A percentile compares a stretch with the other conserved stretches of the same genome.
Conservation (phyloP, 306 rosid genomes). For the Begonia loranthoides region DNA sequence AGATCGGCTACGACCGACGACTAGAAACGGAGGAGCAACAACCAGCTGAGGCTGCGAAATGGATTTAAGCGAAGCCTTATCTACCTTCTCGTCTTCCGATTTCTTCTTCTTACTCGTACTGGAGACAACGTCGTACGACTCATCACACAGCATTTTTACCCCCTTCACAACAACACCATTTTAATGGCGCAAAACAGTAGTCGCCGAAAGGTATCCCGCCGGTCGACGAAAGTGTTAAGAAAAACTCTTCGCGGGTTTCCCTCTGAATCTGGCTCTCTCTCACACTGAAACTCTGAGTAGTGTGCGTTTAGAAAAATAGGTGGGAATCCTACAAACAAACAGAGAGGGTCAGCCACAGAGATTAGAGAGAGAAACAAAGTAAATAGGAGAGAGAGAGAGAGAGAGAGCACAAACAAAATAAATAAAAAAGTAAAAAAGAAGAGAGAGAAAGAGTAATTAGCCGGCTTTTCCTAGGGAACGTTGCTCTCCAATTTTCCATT, state of each 20-base stretch:
- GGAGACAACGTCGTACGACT: constrained; percentile 21
- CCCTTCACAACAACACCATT: too few species aligned
- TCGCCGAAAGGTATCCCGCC: too few species aligned
- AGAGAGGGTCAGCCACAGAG: constrained; percentile 14
- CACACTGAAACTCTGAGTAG: constrained; percentile 7
- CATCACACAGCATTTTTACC: constrained; percentile 16
- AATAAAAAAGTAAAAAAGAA: not conserved
- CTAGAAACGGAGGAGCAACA: constrained; percentile 19
- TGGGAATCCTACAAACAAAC: constrained; percentile 39
- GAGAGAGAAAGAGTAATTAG: not conserved
- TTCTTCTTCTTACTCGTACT: constrained; percentile 32
- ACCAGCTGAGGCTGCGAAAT: constrained; percentile 14
- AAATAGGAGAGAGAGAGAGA: constrained; percentile 1
- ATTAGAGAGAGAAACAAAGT: constrained; percentile 10
- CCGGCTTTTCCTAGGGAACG: too few species aligned
- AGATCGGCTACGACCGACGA: constrained; percentile 38
- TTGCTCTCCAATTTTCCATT: too few species aligned
- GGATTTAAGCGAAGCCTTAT: constrained; percentile 7
- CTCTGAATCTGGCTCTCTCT: constrained; percentile 3
- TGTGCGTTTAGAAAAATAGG: constrained; percentile 25
- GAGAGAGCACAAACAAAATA: not conserved
- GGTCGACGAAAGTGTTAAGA: too few species aligned
- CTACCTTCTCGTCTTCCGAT: constrained; percentile 22
- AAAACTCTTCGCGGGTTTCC: too few species aligned
- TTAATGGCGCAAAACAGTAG: too few species aligned